phyloP scores from a whole-genome alignment of 129 eudicot genomes.

The Chrysanthemum seticuspe region DNA sequence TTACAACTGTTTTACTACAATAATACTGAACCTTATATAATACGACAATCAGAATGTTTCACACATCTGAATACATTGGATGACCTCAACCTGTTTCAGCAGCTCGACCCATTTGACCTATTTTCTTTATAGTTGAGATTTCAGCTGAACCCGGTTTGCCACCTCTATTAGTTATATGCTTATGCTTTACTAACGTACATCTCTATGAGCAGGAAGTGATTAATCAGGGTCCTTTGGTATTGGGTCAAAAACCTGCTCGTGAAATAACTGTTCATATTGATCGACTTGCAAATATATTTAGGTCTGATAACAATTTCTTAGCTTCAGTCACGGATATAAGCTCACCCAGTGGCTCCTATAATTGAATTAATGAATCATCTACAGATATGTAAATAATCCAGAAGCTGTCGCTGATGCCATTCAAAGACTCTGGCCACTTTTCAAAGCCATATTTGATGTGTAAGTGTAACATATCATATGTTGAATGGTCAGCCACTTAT shows the following conservation, averaged over 20 bases:
- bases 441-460: constrained; percentile 94
- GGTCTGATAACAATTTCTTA: constrained; percentile 37
- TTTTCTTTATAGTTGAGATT: no score
- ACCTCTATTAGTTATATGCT: not conserved
- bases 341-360: constrained; percentile 7
- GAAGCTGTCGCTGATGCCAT: constrained; percentile 99
- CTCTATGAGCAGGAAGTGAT: constrained; percentile 69
- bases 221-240: constrained; percentile 74
- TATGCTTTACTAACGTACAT: constrained; percentile 20
- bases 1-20: no score
- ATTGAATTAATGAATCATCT: constrained; percentile 20
- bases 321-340: not conserved
- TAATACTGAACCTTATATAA: no score
- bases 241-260: constrained; percentile 88
- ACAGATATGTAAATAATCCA: constrained; percentile 92
- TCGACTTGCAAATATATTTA: constrained; percentile 93
- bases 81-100: no score
- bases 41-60: no score
- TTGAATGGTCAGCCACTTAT: not conserved
- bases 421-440: constrained; percentile 96
- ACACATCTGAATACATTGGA: no score
- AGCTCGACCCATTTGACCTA: no score
- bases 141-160: not conserved
- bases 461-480: constrained; percentile 32
- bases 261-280: constrained; percentile 97